Conservation (phyloP, 805 yeast species). For the Candida koratica region DNA sequence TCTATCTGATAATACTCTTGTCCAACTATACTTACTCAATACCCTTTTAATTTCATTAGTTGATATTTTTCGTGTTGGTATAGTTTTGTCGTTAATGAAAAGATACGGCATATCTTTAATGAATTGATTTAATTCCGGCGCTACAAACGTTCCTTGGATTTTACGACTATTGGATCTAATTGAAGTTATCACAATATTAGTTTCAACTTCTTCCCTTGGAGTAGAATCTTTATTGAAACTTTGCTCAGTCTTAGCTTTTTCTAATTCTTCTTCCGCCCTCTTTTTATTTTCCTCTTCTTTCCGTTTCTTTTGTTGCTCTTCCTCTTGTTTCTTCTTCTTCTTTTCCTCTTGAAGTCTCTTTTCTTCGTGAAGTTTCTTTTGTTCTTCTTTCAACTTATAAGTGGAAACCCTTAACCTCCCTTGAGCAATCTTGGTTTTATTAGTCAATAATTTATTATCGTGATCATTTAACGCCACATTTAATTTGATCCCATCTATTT, state of each 20-base stretch:
- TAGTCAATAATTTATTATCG: constrained; percentile 34
- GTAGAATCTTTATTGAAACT: constrained; percentile 3
- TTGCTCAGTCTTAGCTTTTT: constrained; percentile 1
- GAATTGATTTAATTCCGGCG: constrained; percentile 44
- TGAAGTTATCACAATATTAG: constrained; percentile 36
- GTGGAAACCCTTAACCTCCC: constrained; percentile 23
- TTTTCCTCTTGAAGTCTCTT: constrained; percentile 5
- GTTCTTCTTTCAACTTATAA: constrained; percentile 31
- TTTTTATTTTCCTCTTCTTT: constrained; percentile 13
- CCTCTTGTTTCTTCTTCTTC: constrained; percentile 18
- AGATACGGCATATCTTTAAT: constrained; percentile 58
- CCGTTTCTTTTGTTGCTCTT: constrained; percentile 20
- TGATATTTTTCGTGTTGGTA: constrained; percentile 45
- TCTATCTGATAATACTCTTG: constrained; percentile 56
- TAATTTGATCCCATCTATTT: constrained; percentile 51
- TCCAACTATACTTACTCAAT: constrained; percentile 60
- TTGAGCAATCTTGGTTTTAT: constrained; percentile 34
- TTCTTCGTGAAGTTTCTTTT: constrained; percentile 22
- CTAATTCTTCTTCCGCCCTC: constrained; percentile 8
- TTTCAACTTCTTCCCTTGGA: constrained; percentile 17
- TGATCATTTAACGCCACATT: constrained; percentile 51
- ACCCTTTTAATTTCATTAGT: constrained; percentile 57
- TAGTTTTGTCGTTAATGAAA: constrained; percentile 48
- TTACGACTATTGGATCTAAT: constrained; percentile 27
- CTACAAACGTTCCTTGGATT: constrained; percentile 38